phyloP scores from a whole-genome alignment of 2,329 filamentous ascomycete genomes.

The Domatiomyces catenatus region DNA sequence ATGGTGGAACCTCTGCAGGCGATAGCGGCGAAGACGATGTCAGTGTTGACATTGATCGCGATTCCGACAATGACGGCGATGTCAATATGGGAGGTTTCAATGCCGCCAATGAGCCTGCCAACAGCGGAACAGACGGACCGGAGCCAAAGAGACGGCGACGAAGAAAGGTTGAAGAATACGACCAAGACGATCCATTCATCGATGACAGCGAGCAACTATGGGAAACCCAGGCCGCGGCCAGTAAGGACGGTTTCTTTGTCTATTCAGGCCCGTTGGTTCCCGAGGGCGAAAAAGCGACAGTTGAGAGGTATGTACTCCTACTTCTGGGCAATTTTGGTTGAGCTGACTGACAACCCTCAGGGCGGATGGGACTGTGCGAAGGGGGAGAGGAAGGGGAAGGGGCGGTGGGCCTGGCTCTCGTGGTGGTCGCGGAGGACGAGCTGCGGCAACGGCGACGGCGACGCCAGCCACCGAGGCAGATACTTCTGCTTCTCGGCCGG shows the following conservation, averaged over 20 bases:
- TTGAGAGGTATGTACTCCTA: slow-evolving; percentile 40
- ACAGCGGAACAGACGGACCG: slow-evolving; percentile 37
- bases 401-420: slow-evolving; percentile 33
- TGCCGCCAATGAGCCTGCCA: slow-evolving; percentile 41
- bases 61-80: slow-evolving; percentile 38
- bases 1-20: slow-evolving; percentile 54
- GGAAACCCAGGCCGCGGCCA: slow-evolving; percentile 89
- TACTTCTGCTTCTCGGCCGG: background rate
- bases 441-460: slow-evolving; percentile 7
- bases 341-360: slow-evolving; percentile 28
- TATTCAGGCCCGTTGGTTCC: slow-evolving; percentile 85
- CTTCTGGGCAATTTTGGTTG: slow-evolving; percentile 22
- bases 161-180: slow-evolving; percentile 53
- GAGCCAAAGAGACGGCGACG: slow-evolving; percentile 67
- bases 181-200: slow-evolving; percentile 53
- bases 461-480: background rate
- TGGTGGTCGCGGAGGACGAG: slow-evolving; percentile 22
- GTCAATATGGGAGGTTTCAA: slow-evolving; percentile 27
- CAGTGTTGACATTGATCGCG: slow-evolving; percentile 75
- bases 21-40: slow-evolving; percentile 52
- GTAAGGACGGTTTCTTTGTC: slow-evolving; percentile 93
- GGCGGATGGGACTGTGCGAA: slow-evolving; percentile 44
- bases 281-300: slow-evolving; percentile 61
- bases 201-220: slow-evolving; percentile 90
- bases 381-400: slow-evolving; percentile 40